These are phyloP conservation scores for Ophiocordyceps sinensis DNA, from an alignment of 2,329 filamentous ascomycete species.

Conservation along the genomic window DNA sequence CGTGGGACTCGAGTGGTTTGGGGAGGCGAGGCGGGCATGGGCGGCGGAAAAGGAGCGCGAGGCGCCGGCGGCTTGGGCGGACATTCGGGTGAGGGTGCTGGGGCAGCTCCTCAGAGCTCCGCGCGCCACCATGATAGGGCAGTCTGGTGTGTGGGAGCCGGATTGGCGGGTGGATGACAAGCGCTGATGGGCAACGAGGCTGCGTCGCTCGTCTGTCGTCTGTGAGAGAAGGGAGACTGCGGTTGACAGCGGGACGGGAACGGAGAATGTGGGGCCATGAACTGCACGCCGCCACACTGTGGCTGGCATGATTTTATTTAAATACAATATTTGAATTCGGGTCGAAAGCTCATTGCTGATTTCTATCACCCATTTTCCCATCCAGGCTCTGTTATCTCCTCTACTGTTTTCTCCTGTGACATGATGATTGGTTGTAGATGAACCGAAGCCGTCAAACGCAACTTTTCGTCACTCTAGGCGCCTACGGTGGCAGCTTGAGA, in stretches of 20 bases:
- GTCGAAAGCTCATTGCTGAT: too few species aligned
- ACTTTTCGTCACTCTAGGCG: too few species aligned
- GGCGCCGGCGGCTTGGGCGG: slow-evolving; percentile 5
- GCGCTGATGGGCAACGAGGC: neutral
- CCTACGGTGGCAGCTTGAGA: neutral
- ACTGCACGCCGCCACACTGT: neutral
- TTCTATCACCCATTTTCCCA: too few species aligned
- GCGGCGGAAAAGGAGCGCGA: slow-evolving; percentile 15
- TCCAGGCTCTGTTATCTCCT: neutral
- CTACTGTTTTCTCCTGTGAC: too few species aligned
- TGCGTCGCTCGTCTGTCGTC: neutral
- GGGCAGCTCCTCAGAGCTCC: slow-evolving; percentile 14
- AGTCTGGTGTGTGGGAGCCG: neutral
- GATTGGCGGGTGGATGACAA: neutral
- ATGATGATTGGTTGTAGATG: too few species aligned
- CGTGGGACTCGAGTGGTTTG: slow-evolving; percentile 9
- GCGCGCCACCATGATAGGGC: slow-evolving; percentile 12
- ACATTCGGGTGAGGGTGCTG: slow-evolving; percentile 1
- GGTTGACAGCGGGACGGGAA: neutral
- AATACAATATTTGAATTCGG: neutral
- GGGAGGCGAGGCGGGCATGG: slow-evolving; percentile 9
- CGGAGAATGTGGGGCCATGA: neutral
- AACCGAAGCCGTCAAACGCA: too few species aligned
- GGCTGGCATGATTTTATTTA: neutral
- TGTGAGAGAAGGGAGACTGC: too few species aligned